A percentile compares a stretch with the other conserved stretches of the same genome.
phyloP scores from a whole-genome alignment of 495 filamentous ascomycete genomes.

The Pseudomonodictys pantanalensis region DNA sequence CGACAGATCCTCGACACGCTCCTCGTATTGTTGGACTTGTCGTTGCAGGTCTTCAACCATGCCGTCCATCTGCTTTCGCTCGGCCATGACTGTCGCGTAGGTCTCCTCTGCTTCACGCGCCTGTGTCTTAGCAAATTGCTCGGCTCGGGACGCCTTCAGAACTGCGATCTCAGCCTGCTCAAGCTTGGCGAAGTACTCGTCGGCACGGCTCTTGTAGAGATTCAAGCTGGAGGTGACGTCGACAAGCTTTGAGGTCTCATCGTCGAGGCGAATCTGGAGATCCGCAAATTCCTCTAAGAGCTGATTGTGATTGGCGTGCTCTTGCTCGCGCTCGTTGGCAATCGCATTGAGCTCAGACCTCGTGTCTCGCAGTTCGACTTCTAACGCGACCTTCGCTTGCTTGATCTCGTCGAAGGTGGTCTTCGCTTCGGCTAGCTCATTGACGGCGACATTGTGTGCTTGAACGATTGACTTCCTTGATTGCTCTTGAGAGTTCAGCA shows the following conservation, averaged over 20 bases:
- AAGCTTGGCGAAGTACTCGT: conserved; percentile 97
- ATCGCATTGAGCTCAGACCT: conserved; percentile 82
- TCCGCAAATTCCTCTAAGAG: conserved; percentile 91
- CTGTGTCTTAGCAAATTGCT: conserved; percentile 89
- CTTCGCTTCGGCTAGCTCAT: conserved; percentile 82
- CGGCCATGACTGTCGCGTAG: conserved; percentile 84
- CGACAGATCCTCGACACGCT: conserved; percentile 85
- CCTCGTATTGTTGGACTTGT: conserved; percentile 84
- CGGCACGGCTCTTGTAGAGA: conserved; percentile 87
- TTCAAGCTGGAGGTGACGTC: conserved; percentile 81
- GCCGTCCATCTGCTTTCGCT: conserved; percentile 85
- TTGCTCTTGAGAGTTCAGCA: conserved; percentile 91
- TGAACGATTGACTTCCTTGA: conserved; percentile 77
- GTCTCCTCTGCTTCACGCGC: conserved; percentile 87
- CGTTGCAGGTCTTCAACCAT: conserved; percentile 87
- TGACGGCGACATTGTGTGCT: conserved; percentile 78
- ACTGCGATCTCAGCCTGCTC: conserved; percentile 96
- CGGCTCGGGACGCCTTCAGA: conserved; percentile 84
- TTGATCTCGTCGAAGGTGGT: conserved; percentile 80
- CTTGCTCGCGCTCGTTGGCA: conserved; percentile 72
- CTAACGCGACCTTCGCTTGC: conserved; percentile 69
- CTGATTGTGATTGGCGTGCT: conserved; percentile 76
- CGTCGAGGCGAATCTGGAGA: conserved; percentile 87
- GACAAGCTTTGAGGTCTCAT: conserved; percentile 77
- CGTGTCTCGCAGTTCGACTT: conserved; percentile 87